Evolutionary conservation across 169 alveolate species (phyloP), one percentile per base, ranked within the genome.

Genomic region (Plasmodium inui): DNA sequence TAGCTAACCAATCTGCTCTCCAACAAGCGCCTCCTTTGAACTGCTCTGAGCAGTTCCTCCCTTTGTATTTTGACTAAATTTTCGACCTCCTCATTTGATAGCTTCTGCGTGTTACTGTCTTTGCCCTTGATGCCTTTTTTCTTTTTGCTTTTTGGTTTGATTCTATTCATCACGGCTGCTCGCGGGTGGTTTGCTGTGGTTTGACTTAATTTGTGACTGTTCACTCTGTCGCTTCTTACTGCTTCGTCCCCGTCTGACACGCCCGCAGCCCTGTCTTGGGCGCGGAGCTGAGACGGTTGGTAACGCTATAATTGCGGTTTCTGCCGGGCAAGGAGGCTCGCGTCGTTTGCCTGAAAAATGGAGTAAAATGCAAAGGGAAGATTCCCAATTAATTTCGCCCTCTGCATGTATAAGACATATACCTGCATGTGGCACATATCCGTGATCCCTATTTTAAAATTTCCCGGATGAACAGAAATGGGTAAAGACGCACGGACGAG

Each of bases 21-120:
- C 44, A 85, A 44, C 22, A 85, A 71, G 30, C 39, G 78, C 30
- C 74, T 85, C 37, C 79, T 85, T 85, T 85, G 93, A 85, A 74
- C 67, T 85, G 79, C 79, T 39, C 93, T 85, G 55, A 22, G 74
- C 26, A 67, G 44, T 73, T 85, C 86, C 30, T 85, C 93, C 70
- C 61, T 85, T 73, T 85, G 37, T 8, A 28, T 85, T 76, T 85
- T 85, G 26, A 85, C 67, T 74, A 85, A 46, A 74, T 74, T 85
- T 76, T 41, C 93, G 41, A 85, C 6, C 61, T 85, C 93, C 22
- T 37, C 85, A 85, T 50, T 76, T 85, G 93, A 74, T 70, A 85
- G 32, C 39, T 85, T 85, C 79, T 73, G 74, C 34, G 61, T 74
- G 39, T 74, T 32, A 76, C 28, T 85, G 57, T 19, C 83, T n/a